Evolutionary conservation across 2,329 filamentous ascomycete genomes (phyloP).

Genomic region (Ceratocystis ficicola): DNA sequence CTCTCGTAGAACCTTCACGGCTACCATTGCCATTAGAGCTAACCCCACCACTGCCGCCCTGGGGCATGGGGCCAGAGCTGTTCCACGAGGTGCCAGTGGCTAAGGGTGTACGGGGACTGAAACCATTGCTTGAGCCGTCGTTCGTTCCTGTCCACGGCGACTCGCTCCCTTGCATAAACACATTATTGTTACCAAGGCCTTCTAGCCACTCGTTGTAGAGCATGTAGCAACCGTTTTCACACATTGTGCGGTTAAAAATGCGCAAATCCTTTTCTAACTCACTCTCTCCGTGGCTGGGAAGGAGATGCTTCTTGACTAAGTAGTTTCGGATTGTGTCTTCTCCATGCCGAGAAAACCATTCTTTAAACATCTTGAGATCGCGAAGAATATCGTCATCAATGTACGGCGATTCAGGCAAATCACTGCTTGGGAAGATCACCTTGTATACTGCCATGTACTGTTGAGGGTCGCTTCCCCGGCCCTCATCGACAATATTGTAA

Average conservation of each 20-base stretch:
- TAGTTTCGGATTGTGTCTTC: not conserved
- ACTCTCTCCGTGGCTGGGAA: not conserved
- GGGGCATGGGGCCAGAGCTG: not conserved
- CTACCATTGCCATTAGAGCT: not conserved
- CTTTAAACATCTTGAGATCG: conserved; percentile 12
- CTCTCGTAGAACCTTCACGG: not conserved
- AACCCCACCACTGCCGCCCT: not conserved
- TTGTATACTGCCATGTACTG: conserved; percentile 8
- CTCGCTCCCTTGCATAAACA: conserved; percentile 7
- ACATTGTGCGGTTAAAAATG: conserved; percentile 12
- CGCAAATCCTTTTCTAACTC: not conserved
- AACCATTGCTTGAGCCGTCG: conserved; percentile 11
- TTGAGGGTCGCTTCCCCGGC: not conserved
- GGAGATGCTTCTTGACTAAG: not conserved
- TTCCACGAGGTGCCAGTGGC: conserved; percentile 6
- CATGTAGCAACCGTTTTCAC: conserved; percentile 10
- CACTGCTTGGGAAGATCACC: conserved; percentile 8
- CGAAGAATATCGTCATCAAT: conserved; percentile 10
- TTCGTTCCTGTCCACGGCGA: conserved; percentile 10
- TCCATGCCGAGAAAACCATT: conserved; percentile 6
- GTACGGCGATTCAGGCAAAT: not conserved
- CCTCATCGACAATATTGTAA: conserved; percentile 8
- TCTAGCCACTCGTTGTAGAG: conserved; percentile 14
- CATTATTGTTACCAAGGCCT: not conserved
- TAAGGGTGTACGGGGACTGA: conserved; percentile 18